phyloP scores from a whole-genome alignment of 139 green algal species.

The Chlamydomonas eustigma region DNA sequence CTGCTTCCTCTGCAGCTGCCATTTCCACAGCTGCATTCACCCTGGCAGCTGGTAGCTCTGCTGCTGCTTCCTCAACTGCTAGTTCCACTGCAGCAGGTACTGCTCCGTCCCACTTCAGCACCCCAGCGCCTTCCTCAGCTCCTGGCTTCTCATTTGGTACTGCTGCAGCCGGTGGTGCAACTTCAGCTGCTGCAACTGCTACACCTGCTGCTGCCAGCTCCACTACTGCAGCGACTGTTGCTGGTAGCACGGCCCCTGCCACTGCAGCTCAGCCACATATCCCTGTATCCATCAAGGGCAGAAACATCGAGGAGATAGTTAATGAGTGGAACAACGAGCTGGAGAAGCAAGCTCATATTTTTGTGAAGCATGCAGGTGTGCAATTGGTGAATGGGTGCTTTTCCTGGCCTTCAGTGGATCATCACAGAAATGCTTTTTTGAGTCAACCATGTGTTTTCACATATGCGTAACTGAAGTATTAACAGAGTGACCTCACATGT shows the following conservation, averaged over 20 bases:
- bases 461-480: too few species aligned
- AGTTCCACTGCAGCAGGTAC: conserved; percentile 5
- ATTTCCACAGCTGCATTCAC: conserved; percentile 25
- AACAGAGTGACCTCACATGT: too few species aligned
- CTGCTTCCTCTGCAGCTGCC: conserved; percentile 7
- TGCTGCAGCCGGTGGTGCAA: not conserved
- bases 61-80: not conserved
- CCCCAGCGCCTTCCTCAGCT: conserved; percentile 12
- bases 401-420: too few species aligned
- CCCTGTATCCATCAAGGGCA: conserved; percentile 19
- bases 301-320: conserved; percentile 30
- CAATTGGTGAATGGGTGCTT: too few species aligned
- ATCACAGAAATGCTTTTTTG: too few species aligned
- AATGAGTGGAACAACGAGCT: conserved; percentile 64
- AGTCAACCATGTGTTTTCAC: too few species aligned
- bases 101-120: conserved; percentile 15
- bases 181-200: not conserved
- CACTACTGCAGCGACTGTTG: not conserved
- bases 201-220: not conserved
- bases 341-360: conserved; percentile 68
- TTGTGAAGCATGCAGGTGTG: conserved; percentile 73
- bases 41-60: conserved; percentile 9
- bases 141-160: conserved; percentile 20
- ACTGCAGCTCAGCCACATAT: conserved; percentile 10
- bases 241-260: not conserved